Conservation (phyloP, 371 early-diverging fungal genomes). For the Mortierella sp. region DNA sequence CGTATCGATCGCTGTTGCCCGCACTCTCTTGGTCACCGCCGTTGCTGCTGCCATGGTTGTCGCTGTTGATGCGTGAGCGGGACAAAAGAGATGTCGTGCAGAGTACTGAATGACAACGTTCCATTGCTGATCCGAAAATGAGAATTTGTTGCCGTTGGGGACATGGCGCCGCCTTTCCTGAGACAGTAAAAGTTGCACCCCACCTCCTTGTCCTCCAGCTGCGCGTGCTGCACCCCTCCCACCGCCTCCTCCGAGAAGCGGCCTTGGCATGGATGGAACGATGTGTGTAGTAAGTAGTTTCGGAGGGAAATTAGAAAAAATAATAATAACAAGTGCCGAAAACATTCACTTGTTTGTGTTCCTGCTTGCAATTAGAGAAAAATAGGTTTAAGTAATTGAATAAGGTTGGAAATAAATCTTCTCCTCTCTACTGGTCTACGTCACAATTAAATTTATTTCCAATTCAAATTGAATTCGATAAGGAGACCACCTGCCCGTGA, state of each 20-base stretch:
- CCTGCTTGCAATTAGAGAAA: slow-evolving; percentile 1
- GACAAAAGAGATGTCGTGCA: slow-evolving; percentile 49
- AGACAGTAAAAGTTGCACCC: slow-evolving; percentile 1
- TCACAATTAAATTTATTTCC: slow-evolving; percentile 3
- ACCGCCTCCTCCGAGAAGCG: slow-evolving; percentile 34
- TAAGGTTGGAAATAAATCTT: background rate
- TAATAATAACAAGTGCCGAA: background rate
- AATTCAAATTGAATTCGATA: background rate
- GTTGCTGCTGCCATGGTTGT: background rate
- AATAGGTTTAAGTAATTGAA: background rate
- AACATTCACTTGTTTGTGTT: too few species aligned
- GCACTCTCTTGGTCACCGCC: background rate
- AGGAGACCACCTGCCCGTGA: background rate
- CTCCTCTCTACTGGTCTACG: background rate
- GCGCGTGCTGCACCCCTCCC: background rate
- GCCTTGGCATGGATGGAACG: slow-evolving; percentile 33
- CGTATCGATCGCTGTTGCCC: background rate
- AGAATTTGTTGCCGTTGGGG: background rate
- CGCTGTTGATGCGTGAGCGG: slow-evolving; percentile 24
- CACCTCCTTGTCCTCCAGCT: background rate
- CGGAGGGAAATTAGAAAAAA: background rate
- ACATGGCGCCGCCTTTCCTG: slow-evolving; percentile 11
- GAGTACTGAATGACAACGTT: slow-evolving; percentile 48
- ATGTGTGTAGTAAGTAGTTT: background rate
- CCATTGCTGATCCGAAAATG: slow-evolving; percentile 29